Conservation (phyloP, 2,329 filamentous ascomycete genomes). For the Botrytis paeoniae region DNA sequence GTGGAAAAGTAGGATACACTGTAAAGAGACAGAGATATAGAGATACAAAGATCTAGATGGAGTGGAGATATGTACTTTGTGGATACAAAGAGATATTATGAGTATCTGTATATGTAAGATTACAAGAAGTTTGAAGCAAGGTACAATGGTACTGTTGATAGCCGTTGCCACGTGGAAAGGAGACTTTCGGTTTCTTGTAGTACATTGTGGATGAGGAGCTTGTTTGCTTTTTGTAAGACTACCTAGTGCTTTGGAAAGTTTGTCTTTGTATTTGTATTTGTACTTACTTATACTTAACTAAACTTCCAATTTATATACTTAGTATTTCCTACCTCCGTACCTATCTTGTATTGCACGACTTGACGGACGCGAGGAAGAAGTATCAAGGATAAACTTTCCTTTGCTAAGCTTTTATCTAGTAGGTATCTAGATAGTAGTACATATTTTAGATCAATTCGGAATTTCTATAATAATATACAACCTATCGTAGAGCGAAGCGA, state of each 20-base stretch:
- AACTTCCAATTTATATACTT: no score
- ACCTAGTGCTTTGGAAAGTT: background rate
- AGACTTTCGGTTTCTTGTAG: background rate
- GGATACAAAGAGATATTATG: background rate
- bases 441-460: background rate
- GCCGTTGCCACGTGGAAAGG: constrained; percentile 14
- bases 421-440: background rate
- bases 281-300: no score
- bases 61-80: background rate
- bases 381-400: background rate
- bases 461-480: background rate
- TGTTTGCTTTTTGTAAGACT: background rate
- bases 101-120: background rate
- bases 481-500: background rate
- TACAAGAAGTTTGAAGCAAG: background rate
- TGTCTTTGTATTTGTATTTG: background rate
- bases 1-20: background rate
- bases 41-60: background rate
- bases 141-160: background rate
- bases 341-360: no score
- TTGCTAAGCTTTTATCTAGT: background rate
- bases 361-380: background rate
- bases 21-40: background rate
- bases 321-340: no score
- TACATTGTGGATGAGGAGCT: background rate